These are phyloP conservation scores for Vanrija humicola DNA, from an alignment of 1,284 basidiomycete species.

Conservation along the genomic window DNA sequence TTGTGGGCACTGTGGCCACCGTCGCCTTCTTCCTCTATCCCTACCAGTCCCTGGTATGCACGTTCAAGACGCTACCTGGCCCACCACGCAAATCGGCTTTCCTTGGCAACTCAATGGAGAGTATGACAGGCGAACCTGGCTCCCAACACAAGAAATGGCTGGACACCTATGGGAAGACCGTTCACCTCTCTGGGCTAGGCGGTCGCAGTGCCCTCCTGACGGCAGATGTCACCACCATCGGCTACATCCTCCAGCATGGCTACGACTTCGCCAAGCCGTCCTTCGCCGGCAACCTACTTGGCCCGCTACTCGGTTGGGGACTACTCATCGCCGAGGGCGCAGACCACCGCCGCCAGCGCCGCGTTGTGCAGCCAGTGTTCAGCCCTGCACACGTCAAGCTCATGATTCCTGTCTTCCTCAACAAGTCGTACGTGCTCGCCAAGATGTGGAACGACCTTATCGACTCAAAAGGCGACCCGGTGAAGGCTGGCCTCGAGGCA, in stretches of 20 bases:
- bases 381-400: constrained; percentile 39
- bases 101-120: constrained; percentile 9
- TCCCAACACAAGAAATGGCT: not conserved
- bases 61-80: constrained; percentile 6
- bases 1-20: not conserved
- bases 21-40: not conserved
- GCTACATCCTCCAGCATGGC: constrained; percentile 59
- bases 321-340: constrained; percentile 50
- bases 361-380: constrained; percentile 50
- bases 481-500: constrained; percentile 1
- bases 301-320: constrained; percentile 40
- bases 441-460: constrained; percentile 22
- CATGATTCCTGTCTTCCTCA: constrained; percentile 61
- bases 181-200: constrained; percentile 9
- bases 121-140: constrained; percentile 9
- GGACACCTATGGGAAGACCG: not conserved
- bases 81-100: constrained; percentile 11
- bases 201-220: constrained; percentile 55
- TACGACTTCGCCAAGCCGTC: constrained; percentile 66
- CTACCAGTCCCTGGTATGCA: not conserved
- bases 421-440: constrained; percentile 59
- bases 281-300: constrained; percentile 58
- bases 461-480: not conserved
- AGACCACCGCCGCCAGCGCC: constrained; percentile 55
- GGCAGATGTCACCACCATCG: constrained; percentile 60